Evolutionary conservation across 140 eudicot species (phyloP).

Genomic region (Bidens hawaiensis): DNA sequence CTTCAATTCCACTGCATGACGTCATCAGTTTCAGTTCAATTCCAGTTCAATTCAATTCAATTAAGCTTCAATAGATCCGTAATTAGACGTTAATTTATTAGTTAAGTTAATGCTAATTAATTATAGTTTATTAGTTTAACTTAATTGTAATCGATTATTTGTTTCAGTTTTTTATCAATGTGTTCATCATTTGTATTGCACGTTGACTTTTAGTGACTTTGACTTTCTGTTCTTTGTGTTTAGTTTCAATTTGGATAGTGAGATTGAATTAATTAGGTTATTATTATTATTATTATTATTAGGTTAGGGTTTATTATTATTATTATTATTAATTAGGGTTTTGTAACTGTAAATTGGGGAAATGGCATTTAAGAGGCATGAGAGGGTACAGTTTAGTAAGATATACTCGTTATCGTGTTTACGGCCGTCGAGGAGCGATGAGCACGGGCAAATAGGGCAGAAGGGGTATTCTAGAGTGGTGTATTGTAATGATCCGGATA

Average conservation of each 20-base stretch:
- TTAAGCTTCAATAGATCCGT: no score
- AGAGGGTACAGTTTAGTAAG: constrained; percentile 58
- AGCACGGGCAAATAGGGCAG: constrained; percentile 68
- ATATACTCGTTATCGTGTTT: constrained; percentile 73
- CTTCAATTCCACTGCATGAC: no score
- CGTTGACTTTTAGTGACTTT: constrained; percentile 22
- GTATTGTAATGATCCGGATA: constrained; percentile 84
- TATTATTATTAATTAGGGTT: no score
- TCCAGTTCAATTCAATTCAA: no score
- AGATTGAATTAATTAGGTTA: background rate
- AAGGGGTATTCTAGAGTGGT: constrained; percentile 82
- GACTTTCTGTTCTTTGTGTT: constrained; percentile 15
- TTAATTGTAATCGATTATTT: no score
- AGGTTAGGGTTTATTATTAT: constrained; percentile 12
- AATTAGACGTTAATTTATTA: no score
- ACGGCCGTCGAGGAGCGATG: constrained; percentile 48
- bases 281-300: background rate
- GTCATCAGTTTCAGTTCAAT: no score
- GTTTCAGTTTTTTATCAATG: constrained; percentile 26
- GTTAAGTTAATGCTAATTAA: constrained; percentile 19
- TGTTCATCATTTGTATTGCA: constrained; percentile 4
- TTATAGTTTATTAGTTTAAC: no score
- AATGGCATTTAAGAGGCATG: constrained; percentile 45
- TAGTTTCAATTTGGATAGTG: background rate
- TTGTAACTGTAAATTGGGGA: constrained; percentile 10